Evolutionary conservation across 805 yeast species (phyloP).

Genomic region (Candida silvatica): DNA sequence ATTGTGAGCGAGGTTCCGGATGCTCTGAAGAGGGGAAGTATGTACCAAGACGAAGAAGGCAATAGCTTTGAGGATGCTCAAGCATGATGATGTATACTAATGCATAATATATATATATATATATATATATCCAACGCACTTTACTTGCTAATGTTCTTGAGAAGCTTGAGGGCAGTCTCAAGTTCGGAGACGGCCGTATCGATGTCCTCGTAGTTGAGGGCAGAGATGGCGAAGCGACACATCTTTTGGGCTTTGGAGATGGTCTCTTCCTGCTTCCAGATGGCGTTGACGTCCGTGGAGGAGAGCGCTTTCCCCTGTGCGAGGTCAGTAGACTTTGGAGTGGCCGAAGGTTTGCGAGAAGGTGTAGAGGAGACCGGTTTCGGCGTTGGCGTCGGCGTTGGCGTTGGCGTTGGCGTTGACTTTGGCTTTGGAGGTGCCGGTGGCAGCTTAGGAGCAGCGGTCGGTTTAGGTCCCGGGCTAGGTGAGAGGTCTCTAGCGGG

Average conservation of each 20-base stretch:
- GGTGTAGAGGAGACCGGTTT: slow-evolving; percentile 1
- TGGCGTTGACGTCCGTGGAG: slow-evolving; percentile 30
- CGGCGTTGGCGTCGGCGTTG: background rate
- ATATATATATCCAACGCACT: slow-evolving; percentile 3
- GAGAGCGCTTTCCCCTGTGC: slow-evolving; percentile 1
- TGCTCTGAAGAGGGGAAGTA: background rate
- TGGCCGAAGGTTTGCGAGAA: slow-evolving; percentile 1
- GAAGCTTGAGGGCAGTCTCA: slow-evolving; percentile 39
- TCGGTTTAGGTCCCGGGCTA: no score
- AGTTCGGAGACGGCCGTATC: slow-evolving; percentile 61
- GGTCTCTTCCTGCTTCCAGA: slow-evolving; percentile 46
- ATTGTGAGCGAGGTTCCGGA: background rate
- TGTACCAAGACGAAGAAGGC: background rate
- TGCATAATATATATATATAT: background rate
- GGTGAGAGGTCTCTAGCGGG: slow-evolving; percentile 8
- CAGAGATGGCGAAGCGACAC: slow-evolving; percentile 72
- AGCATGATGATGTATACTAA: background rate
- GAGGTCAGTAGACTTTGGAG: slow-evolving; percentile 5
- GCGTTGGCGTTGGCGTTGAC: background rate
- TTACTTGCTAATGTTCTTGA: slow-evolving; percentile 21
- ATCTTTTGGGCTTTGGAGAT: slow-evolving; percentile 56
- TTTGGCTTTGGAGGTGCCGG: background rate
- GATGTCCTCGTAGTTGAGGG: slow-evolving; percentile 68
- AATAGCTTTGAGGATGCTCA: background rate
- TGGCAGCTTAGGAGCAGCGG: no score